These are phyloP conservation scores for Eucalyptus erythrocorys DNA, from an alignment of 345 rosid genomes.

Conservation along the genomic window DNA sequence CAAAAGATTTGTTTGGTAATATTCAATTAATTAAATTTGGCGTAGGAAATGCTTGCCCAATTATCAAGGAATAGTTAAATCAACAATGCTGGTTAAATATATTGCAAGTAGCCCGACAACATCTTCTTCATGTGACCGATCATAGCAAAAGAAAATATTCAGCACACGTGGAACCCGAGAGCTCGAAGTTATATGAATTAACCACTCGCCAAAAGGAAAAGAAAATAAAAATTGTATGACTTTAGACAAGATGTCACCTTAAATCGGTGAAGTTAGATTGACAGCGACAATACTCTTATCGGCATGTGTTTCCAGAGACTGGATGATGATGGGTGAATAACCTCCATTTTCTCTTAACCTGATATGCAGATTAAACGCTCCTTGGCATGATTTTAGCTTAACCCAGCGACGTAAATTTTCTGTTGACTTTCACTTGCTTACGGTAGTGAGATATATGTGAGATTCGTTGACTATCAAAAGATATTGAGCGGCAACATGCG, in stretches of 20 bases:
- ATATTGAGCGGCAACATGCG: not conserved
- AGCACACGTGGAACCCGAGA: not conserved
- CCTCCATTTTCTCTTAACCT: not conserved
- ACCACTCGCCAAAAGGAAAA: not conserved
- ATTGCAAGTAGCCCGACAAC: not conserved
- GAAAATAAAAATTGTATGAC: not conserved
- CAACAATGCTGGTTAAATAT: not conserved
- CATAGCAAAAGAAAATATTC: not conserved
- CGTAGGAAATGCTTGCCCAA: not conserved
- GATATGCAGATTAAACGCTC: not conserved
- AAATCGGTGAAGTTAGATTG: not conserved
- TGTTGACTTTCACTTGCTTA: not conserved
- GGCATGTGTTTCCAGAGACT: not conserved
- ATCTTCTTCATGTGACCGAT: not conserved
- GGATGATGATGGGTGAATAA: not conserved
- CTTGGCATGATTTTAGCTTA: not conserved
- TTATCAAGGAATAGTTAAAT: not conserved
- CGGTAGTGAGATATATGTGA: not conserved
- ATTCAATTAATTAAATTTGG: not conserved
- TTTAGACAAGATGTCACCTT: not conserved
- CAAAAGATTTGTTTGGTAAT: not conserved
- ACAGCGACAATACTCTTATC: not conserved
- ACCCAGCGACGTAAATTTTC: not conserved
- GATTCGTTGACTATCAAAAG: not conserved
- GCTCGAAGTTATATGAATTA: not conserved